phyloP scores from a whole-genome alignment of 495 filamentous ascomycete genomes.

The Parathielavia hyrcaniae region DNA sequence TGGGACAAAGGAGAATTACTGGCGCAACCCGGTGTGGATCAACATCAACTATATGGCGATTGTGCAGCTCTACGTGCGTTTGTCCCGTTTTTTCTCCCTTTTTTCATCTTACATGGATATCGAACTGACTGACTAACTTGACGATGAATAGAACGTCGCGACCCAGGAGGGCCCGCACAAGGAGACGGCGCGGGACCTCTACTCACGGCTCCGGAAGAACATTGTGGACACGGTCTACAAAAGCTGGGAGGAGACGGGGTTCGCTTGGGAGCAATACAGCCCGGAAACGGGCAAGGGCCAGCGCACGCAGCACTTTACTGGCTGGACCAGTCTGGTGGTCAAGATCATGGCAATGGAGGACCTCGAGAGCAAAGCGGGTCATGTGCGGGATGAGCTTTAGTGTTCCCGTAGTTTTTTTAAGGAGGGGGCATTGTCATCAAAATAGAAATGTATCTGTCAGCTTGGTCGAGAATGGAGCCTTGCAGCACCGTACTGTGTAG shows the following conservation, averaged over 20 bases:
- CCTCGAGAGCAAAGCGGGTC: constrained; percentile 17
- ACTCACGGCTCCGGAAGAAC: constrained; percentile 70
- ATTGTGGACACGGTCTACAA: constrained; percentile 84
- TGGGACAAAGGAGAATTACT: constrained; percentile 91
- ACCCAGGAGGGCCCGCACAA: constrained; percentile 60
- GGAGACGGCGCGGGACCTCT: constrained; percentile 63
- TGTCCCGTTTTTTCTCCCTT: constrained; percentile 7
- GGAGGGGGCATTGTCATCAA: not conserved
- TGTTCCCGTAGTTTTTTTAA: not conserved
- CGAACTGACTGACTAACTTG: constrained; percentile 2
- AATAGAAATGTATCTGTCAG: not conserved
- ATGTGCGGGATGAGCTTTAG: constrained; percentile 35
- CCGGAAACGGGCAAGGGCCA: constrained; percentile 87
- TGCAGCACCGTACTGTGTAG: too few relatives aligned
- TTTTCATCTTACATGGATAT: constrained; percentile 12
- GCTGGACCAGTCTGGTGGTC: constrained; percentile 95
- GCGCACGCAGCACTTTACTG: constrained; percentile 94
- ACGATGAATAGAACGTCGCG: constrained; percentile 46
- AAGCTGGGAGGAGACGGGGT: constrained; percentile 84
- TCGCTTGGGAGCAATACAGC: constrained; percentile 99
- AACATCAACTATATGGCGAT: constrained; percentile 94
- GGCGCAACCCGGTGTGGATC: constrained; percentile 93
- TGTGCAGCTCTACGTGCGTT: constrained; percentile 70
- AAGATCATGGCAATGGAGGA: constrained; percentile 88
- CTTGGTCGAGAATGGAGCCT: too few relatives aligned